phyloP scores from a whole-genome alignment of 2,329 filamentous ascomycete species.

The Cladosporium colombiae region DNA sequence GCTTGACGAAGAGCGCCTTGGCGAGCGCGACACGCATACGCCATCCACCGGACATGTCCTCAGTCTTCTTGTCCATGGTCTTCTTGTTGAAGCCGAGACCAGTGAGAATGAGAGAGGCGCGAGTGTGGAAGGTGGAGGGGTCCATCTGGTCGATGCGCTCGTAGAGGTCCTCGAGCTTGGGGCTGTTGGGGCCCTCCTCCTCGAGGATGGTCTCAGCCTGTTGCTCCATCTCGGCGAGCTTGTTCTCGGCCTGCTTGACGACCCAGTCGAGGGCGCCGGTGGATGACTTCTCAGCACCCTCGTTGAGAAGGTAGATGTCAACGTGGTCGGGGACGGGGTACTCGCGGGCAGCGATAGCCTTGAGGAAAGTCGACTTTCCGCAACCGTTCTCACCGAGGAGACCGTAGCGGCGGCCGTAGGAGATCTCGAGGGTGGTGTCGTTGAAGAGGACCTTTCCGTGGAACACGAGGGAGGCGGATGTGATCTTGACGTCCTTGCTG shows the following conservation, averaged over 20 bases:
- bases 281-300: conserved; percentile 87
- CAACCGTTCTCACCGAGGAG: conserved; percentile 98
- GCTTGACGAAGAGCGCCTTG: conserved; percentile 98
- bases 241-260: conserved; percentile 87
- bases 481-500: conserved; percentile 96
- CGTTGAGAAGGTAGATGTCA: conserved; percentile 97
- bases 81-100: conserved; percentile 99
- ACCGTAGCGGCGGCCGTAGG: conserved; percentile 89
- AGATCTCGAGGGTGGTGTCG: conserved; percentile 90
- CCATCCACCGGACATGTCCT: conserved; percentile 99
- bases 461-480: conserved; percentile 89
- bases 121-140: conserved; percentile 92
- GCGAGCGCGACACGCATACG: conserved; percentile 98
- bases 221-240: conserved; percentile 86
- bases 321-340: conserved; percentile 94
- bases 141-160: conserved; percentile 99
- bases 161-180: conserved; percentile 88
- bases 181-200: conserved; percentile 86
- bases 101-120: conserved; percentile 93
- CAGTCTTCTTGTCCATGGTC: conserved; percentile 99
- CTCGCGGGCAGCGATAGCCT: conserved; percentile 90
- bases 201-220: conserved; percentile 88
- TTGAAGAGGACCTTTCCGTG: conserved; percentile 95
- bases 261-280: conserved; percentile 96
- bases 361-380: conserved; percentile 96